These are phyloP conservation scores for Talaromyces sp. DNA, from an alignment of 2,329 filamentous ascomycete species.

Conservation along the genomic window DNA sequence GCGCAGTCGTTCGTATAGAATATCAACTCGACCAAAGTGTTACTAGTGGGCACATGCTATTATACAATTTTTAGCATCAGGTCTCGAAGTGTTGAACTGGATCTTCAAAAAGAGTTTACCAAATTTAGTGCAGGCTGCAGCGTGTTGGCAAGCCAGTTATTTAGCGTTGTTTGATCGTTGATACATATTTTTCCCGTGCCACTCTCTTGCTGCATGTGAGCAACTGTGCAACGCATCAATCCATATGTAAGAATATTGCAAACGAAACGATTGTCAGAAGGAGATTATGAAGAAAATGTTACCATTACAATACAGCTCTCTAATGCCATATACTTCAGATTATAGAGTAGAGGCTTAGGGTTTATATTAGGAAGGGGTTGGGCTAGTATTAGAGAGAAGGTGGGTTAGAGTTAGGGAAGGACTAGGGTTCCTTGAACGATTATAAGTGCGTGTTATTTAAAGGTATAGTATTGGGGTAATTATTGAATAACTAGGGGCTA, in stretches of 20 bases:
- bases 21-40: not conserved
- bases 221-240: not conserved
- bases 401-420: not conserved
- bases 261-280: not conserved
- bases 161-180: not conserved
- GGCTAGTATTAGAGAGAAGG: not conserved
- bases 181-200: not conserved
- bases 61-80: not conserved
- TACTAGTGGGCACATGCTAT: not conserved
- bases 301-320: not conserved
- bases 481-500: not conserved
- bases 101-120: not conserved
- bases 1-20: not conserved
- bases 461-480: not conserved
- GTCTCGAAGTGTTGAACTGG: not conserved
- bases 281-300: not conserved
- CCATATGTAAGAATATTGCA: not conserved
- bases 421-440: not conserved
- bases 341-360: not conserved
- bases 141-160: not conserved
- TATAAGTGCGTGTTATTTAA: not conserved
- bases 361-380: not conserved
- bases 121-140: not conserved
- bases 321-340: not conserved
- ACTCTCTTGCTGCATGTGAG: not conserved